Evolutionary conservation across 805 yeast genomes (phyloP), one percentile per base, ranked within the genome.

Genomic region (Candida dendrica): DNA sequence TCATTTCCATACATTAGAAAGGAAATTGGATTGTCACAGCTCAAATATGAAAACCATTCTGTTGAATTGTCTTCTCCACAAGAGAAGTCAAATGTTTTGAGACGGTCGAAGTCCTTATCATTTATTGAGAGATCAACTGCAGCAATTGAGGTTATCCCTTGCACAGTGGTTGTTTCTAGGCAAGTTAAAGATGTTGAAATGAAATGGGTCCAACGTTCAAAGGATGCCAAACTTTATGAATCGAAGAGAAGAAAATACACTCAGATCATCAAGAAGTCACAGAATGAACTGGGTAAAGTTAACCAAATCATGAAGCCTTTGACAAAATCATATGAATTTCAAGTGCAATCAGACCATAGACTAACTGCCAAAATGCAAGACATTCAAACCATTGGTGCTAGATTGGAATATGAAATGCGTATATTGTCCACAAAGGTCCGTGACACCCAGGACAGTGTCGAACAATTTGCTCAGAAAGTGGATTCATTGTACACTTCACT

Each of bases 371-470:
- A 71, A 44, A 55, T 72, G 40, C 56, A 61, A 20, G 83, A 79
- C 45, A 63, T 79, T 15, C 75, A 73, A 39, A 72, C 80, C 8
- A 61, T 77, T 39, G 72, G 76, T 29, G 79, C 85, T 3, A 66
- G 81, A 46, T 57, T 84, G 39, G 75, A 77, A 49, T 84, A 84
- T 56, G 91, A 84, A 53, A 64, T 79, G 36, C 61, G 84, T 17
- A 63, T 80, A 34, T 58, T 84, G 26, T 71, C 71, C 27, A 71
- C 74, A 18, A 79, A 83, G 49, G 71, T 84, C 37, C 71, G 75
- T 36, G 93, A 84, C 50, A 81, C 83, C 7, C 85, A 81, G 50
- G 80, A 79, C 22, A 71, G 79, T 36, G 69, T 77, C 42, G 63
- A 68, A 37, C 56, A 68, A 31, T 75, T 77, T 58, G 63, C 58